These are phyloP conservation scores for Lathyrus oleraceus DNA, from an alignment of 306 rosid species.

Conservation along the genomic window DNA sequence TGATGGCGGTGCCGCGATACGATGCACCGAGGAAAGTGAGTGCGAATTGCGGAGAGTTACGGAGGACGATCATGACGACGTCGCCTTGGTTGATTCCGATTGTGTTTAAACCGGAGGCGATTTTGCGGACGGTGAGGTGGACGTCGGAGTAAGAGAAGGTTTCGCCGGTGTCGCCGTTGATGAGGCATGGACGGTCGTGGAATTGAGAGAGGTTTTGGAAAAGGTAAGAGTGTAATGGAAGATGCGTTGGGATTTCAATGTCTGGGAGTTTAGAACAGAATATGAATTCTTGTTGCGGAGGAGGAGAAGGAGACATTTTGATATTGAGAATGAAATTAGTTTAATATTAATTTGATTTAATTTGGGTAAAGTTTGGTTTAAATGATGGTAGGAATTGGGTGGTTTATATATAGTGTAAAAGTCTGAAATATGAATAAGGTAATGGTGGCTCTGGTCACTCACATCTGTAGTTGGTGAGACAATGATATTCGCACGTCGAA, in stretches of 20 bases:
- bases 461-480: slow-evolving; percentile 24
- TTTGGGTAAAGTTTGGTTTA: background rate
- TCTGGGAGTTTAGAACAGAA: slow-evolving; percentile 80
- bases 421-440: background rate
- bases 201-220: slow-evolving; percentile 61
- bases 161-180: slow-evolving; percentile 58
- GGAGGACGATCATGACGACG: slow-evolving; percentile 83
- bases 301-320: background rate
- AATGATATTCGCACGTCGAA: background rate
- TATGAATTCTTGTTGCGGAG: slow-evolving; percentile 40
- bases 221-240: slow-evolving; percentile 73
- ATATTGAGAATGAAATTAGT: background rate
- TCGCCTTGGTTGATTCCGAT: slow-evolving; percentile 62
- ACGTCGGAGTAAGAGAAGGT: slow-evolving; percentile 56
- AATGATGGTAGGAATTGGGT: background rate
- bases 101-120: slow-evolving; percentile 61
- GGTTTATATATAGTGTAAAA: background rate
- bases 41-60: slow-evolving; percentile 69
- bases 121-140: slow-evolving; percentile 49
- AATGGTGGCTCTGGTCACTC: background rate
- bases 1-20: slow-evolving; percentile 53
- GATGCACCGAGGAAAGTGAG: slow-evolving; percentile 77
- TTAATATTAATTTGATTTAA: background rate
- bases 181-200: slow-evolving; percentile 63
- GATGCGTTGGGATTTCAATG: slow-evolving; percentile 73